A percentile compares a stretch with the other conserved stretches of the same genome.
Conservation (phyloP, 2,329 filamentous ascomycete species). For the Fusarium goolgardi region DNA sequence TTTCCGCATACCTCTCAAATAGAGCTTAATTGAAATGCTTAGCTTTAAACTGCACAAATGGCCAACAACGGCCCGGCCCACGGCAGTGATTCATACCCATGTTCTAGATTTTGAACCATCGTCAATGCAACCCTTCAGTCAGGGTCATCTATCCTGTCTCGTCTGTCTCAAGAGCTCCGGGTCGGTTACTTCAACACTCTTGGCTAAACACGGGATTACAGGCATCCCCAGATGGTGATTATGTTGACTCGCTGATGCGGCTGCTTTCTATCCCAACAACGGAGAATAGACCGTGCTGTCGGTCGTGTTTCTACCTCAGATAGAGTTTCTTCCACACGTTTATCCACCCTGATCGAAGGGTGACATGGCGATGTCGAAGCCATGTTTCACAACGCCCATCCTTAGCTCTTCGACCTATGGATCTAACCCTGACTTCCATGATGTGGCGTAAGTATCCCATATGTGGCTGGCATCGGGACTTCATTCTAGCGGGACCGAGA, state of each 20-base stretch:
- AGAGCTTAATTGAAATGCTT: conserved; percentile 28
- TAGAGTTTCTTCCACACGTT: conserved; percentile 1
- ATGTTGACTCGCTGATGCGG: not conserved
- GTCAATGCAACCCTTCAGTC: conserved; percentile 39
- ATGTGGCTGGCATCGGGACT: conserved; percentile 35
- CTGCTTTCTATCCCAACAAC: not conserved
- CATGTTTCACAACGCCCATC: conserved; percentile 32
- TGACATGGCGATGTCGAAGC: conserved; percentile 6
- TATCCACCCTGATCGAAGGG: not conserved
- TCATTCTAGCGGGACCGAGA: conserved; percentile 42
- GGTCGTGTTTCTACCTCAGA: conserved; percentile 9
- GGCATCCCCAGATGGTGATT: conserved; percentile 8
- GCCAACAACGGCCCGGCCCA: conserved; percentile 40
- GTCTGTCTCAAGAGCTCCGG: conserved; percentile 32
- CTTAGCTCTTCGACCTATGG: not conserved
- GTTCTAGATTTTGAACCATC: conserved; percentile 36
- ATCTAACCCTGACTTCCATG: not conserved
- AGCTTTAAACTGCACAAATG: conserved; percentile 10
- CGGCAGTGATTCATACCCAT: conserved; percentile 36
- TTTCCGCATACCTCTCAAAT: conserved; percentile 25
- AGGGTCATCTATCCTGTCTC: conserved; percentile 24
- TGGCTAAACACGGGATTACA: conserved; percentile 18
- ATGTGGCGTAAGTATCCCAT: conserved; percentile 16
- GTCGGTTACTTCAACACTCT: conserved; percentile 24
- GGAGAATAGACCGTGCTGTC: not conserved